phyloP scores from a whole-genome alignment of 345 rosid species.

The Lenwebbia sp. region DNA sequence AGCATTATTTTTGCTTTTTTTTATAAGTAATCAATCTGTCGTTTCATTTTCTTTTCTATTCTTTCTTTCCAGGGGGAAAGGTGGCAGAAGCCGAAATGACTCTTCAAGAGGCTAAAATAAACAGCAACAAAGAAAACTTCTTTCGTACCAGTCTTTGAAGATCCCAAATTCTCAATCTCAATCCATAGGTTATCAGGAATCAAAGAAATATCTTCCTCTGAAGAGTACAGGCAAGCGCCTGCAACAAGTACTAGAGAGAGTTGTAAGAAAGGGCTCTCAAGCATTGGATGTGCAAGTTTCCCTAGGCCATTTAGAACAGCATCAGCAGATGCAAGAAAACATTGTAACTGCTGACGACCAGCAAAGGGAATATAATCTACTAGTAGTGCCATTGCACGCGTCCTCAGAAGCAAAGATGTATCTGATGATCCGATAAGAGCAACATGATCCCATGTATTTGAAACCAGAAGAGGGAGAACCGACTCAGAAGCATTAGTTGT shows the following conservation, averaged over 20 bases:
- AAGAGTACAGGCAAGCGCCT: conserved; percentile 62
- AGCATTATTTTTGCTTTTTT: background rate
- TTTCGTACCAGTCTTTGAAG: conserved; percentile 38
- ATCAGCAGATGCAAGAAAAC: conserved; percentile 59
- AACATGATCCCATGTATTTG: conserved; percentile 66
- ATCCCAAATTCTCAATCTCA: conserved; percentile 41
- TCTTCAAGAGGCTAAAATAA: background rate
- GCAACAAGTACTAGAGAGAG: conserved; percentile 64
- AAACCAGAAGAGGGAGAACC: conserved; percentile 38
- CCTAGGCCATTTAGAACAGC: conserved; percentile 48
- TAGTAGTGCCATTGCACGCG: conserved; percentile 56
- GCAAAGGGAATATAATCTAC: conserved; percentile 55
- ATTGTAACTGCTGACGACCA: conserved; percentile 37
- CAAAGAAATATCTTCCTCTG: conserved; percentile 52
- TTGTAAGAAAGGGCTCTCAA: conserved; percentile 51
- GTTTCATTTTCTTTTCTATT: background rate
- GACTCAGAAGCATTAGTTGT: conserved; percentile 27
- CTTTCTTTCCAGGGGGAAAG: background rate
- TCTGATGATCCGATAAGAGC: conserved; percentile 59
- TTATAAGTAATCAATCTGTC: background rate
- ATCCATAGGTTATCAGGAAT: conserved; percentile 62
- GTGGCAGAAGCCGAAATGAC: background rate
- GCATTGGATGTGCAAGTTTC: conserved; percentile 28
- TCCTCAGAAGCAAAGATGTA: conserved; percentile 34
- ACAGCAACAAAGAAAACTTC: background rate